Base-by-base conservation (phyloP, 2,329 filamentous ascomycete genomes). In the Davidsoniella australis region DNA sequence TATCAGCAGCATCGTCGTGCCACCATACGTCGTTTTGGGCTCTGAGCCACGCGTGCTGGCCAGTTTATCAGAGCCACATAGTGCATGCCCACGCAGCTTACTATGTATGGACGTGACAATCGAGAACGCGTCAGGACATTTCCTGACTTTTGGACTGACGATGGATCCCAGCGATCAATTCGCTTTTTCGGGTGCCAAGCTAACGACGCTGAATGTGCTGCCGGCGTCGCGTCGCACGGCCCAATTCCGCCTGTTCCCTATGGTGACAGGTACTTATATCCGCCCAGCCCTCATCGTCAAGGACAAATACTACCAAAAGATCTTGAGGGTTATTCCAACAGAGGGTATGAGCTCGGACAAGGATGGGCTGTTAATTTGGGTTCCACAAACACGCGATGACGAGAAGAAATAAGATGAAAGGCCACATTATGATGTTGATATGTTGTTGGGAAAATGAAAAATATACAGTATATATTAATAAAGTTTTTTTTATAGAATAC, bases 101-200 rank as follows among this genome's bases (percentile, higher is more conserved):
- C 55, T 74, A 41, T 64, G 68, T 50, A 61, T 78, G 12, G 65
- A 71, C 40, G 61, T 76, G 60, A 85, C 78, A 3, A 78, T 98
- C 50, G 91, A 98, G 65, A 98, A 98, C 61, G 84, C 88, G 0
- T 95, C 89, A 0, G 82, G 80, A 61, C 91, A 98, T 62, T 93
- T 94, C 64, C 74, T 98, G 45, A 94, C 88, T 0, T 98, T 98
- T 64, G 87, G 85, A 26, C 64, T 96, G 45, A 78, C 72, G 23
- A 94, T 98, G 87, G 89, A 98, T 57, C 83, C 87, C 2, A 89
- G 78, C 60, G 86, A 94, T 55, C 76, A 86, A 48, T 96, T 96
- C 64, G 89, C 87, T 0, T 96, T 98, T 63, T 87, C 85, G 6
- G 91, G 91, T 0, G 71, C 85, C 2, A 96, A 96, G 66, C 73